Percentiles rank a stretch among this genome's conserved stretches.
These are phyloP conservation scores for Trichoderma parareesei DNA, from an alignment of 495 filamentous ascomycete genomes.

Conservation along the genomic window DNA sequence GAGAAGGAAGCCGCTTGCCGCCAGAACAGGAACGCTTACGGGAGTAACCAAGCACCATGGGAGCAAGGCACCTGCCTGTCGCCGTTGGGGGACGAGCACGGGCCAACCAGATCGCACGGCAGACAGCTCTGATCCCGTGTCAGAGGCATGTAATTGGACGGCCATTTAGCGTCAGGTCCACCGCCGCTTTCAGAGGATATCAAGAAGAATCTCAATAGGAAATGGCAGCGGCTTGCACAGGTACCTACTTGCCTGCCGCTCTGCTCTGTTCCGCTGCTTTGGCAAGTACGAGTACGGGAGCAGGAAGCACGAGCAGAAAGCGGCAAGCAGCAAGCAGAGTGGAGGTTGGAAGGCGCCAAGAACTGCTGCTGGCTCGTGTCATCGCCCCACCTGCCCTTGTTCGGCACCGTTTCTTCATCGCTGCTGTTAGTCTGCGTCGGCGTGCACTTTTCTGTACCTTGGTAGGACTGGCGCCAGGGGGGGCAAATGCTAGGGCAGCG, in stretches of 20 bases:
- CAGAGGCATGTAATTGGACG: neutral
- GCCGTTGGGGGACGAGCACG: no score
- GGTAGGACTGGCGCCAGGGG: no score
- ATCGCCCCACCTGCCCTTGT: conserved; percentile 1
- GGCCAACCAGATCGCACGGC: conserved; percentile 1
- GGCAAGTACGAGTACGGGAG: neutral
- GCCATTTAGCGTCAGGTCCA: neutral
- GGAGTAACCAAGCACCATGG: neutral
- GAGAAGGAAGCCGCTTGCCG: neutral
- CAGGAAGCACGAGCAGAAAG: no score
- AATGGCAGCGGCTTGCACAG: no score
- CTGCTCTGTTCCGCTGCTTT: neutral
- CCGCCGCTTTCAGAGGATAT: neutral
- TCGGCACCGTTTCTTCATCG: neutral
- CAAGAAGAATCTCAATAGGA: neutral
- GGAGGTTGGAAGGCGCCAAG: neutral
- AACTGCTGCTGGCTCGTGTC: neutral
- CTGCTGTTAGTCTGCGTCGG: neutral
- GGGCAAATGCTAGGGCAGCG: no score
- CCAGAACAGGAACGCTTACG: neutral
- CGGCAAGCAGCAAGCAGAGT: no score
- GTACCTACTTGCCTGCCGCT: neutral
- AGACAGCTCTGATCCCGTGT: neutral
- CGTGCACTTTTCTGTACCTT: no score
- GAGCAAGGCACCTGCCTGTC: neutral